Percentiles rank a stretch among this genome's conserved stretches.
phyloP scores from a whole-genome alignment of 305 asterid species.

The Fraxinus greggii region DNA sequence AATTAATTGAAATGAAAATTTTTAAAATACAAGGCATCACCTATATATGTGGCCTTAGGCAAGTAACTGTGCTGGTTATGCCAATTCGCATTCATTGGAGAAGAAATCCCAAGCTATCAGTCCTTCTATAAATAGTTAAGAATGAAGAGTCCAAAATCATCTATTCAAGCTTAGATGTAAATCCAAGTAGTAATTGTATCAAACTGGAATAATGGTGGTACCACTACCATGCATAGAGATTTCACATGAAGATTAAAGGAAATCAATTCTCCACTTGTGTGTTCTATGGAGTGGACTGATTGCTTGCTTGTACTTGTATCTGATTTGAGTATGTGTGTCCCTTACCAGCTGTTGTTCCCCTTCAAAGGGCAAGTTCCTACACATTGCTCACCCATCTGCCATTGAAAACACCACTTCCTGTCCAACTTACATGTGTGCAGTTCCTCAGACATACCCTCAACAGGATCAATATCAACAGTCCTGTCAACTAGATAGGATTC shows the following conservation, averaged over 20 bases:
- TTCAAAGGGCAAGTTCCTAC: background rate
- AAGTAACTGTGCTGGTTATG: background rate
- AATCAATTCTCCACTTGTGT: too few relatives aligned
- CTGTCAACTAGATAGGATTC: constrained; percentile 49
- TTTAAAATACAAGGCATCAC: background rate
- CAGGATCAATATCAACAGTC: constrained; percentile 50
- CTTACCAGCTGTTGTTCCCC: background rate
- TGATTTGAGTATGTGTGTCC: background rate
- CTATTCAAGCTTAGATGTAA: too few relatives aligned
- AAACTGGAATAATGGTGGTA: too few relatives aligned
- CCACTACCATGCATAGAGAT: too few relatives aligned
- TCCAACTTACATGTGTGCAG: too few relatives aligned
- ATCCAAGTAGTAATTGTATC: too few relatives aligned
- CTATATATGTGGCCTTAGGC: background rate
- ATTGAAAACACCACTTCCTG: too few relatives aligned
- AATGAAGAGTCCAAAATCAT: too few relatives aligned
- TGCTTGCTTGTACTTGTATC: background rate
- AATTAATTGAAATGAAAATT: background rate
- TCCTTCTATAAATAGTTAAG: too few relatives aligned
- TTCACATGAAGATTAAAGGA: too few relatives aligned
- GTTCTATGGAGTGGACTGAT: too few relatives aligned
- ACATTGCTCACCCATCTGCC: background rate
- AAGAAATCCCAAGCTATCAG: too few relatives aligned
- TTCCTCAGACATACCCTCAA: constrained; percentile 53
- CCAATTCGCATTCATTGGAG: background rate